Base-by-base conservation (phyloP, 345 rosid species). In the Fremontodendron californicum region DNA sequence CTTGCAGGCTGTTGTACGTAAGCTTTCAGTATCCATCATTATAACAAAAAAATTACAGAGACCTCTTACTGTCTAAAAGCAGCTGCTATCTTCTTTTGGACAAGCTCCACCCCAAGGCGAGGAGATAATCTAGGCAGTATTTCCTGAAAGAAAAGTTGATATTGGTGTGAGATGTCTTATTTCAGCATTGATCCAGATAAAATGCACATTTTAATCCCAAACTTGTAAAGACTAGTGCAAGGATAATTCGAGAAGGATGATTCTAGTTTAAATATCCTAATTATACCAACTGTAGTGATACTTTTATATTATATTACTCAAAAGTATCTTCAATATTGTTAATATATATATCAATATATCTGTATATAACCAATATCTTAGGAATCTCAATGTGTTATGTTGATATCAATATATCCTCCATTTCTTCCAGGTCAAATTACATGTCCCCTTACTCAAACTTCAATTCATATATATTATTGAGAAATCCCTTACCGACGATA, bases 51-150 rank as follows among this genome's bases (percentile, higher is more conserved):
- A 3, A 3, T 5, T 71, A 71, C 72, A 80, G 75, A 37, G 65
- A 61, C 65, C 11, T 29, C 27, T 79, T 66, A 83, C 81, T 87
- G 80, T 75, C 88, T 84, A 77, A 89, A 87, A 19, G 89, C 90
- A 83, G 93, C 86, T 0, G 90, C 87, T 80, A 93, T 84, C 92
- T 90, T 93, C 88, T 91, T 90, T 72, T 90, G 94, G 66, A 94
- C 54, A 73, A 86, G 85, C 78, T 91, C 93, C 77, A 89, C 93
- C 73, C 91, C 86, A 57, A 87, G 84, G 65, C 91, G 91, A 40
- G 97, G 95, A 55, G 97, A 90, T 78, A 90, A 77, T 81, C 89
- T 81, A 0, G 95, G 95, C 69, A 93, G 81, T 60, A 78, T 83
- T 87, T 91, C 91, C 93, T 88, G 82, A 62, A 82, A 79, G 57